Percentiles rank a stretch among this genome's conserved stretches.
phyloP scores from a whole-genome alignment of 306 rosid genomes.

The Nissolia schottii region DNA sequence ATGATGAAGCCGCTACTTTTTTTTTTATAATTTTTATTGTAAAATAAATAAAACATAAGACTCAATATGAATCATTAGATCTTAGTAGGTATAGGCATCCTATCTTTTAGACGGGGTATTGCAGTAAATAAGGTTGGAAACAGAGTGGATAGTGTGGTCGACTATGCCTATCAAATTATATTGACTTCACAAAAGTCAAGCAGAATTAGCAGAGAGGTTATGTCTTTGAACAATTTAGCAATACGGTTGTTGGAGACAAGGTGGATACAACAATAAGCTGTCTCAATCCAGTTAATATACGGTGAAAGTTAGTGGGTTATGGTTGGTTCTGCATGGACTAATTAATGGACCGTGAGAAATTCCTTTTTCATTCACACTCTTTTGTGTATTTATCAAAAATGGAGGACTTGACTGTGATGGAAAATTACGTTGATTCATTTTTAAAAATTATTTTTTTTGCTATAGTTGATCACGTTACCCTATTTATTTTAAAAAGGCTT shows the following conservation, averaged over 20 bases:
- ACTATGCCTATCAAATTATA: background rate
- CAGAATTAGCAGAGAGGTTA: background rate
- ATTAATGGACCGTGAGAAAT: background rate
- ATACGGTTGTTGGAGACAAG: background rate
- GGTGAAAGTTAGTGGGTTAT: background rate
- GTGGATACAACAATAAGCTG: background rate
- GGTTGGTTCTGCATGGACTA: too few species aligned
- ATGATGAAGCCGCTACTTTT: too few species aligned
- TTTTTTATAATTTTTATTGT: too few species aligned
- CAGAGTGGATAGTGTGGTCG: background rate
- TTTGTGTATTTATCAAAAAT: background rate
- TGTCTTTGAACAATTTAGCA: background rate
- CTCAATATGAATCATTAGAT: too few species aligned
- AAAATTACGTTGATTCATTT: background rate
- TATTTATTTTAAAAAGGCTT: too few species aligned
- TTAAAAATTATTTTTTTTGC: too few species aligned
- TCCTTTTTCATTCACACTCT: background rate
- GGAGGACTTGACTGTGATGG: background rate
- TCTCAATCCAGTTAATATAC: background rate
- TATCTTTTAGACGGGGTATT: too few species aligned
- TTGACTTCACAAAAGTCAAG: constrained; percentile 2
- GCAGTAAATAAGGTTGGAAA: background rate
- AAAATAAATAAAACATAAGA: too few species aligned
- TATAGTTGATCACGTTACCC: background rate
- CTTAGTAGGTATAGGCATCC: too few species aligned